Percentiles rank a stretch among this genome's conserved stretches.
phyloP scores from a whole-genome alignment of 495 filamentous ascomycete species.

The Hyaloscypha hepaticicola region DNA sequence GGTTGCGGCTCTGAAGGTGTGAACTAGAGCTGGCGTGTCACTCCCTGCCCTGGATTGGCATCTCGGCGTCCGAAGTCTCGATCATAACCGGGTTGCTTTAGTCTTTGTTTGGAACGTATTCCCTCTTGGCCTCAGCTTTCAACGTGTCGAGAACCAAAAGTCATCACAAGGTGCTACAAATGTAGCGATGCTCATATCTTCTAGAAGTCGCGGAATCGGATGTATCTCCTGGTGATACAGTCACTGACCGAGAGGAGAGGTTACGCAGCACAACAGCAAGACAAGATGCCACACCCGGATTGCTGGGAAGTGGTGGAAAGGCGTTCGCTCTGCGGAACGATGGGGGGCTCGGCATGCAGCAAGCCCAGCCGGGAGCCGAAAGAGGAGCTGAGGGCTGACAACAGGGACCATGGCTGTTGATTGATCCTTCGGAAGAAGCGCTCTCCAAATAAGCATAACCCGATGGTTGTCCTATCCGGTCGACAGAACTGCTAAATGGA shows the following conservation, averaged over 20 bases:
- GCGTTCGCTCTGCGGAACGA: background rate
- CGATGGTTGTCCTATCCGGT: background rate
- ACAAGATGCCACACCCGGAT: background rate
- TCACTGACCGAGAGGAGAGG: background rate
- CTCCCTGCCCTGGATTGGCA: background rate
- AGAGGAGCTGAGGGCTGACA: background rate
- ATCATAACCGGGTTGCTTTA: background rate
- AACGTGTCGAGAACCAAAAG: background rate
- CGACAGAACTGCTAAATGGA: background rate
- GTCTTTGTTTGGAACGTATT: background rate
- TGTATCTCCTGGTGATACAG: background rate
- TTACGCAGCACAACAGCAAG: background rate
- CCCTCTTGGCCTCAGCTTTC: no score
- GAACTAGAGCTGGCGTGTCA: background rate
- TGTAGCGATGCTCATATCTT: background rate
- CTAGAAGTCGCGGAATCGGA: background rate
- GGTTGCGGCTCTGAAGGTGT: slow-evolving; percentile 6
- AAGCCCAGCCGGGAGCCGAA: slow-evolving; percentile 7
- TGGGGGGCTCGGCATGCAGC: background rate
- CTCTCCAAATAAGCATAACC: background rate
- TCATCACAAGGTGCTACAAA: background rate
- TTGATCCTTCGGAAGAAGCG: background rate
- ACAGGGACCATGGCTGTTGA: background rate
- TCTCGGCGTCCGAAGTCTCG: background rate
- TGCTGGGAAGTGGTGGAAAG: background rate